Percentiles rank a stretch among this genome's conserved stretches.
Conservation (phyloP, 2,329 filamentous ascomycete species). For the Sclerotinia minor region DNA sequence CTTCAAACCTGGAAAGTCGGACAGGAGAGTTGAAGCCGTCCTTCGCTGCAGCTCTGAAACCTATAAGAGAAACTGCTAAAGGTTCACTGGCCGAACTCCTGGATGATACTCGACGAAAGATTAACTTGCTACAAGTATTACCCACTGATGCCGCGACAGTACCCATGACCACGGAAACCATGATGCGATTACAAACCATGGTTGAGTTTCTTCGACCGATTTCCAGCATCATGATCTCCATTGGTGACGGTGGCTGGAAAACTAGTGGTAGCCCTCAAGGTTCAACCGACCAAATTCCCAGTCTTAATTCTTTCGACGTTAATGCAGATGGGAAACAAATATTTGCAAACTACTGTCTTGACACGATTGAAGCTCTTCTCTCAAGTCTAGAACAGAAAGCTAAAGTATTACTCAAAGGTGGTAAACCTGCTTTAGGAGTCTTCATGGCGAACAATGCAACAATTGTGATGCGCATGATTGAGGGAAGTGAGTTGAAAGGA, state of each 20-base stretch:
- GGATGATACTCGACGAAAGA: constrained; percentile 75
- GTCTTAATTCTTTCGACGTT: constrained; percentile 78
- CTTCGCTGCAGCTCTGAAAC: constrained; percentile 82
- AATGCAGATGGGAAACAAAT: constrained; percentile 85
- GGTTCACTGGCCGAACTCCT: constrained; percentile 78
- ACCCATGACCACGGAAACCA: constrained; percentile 77
- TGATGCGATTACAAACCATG: constrained; percentile 84
- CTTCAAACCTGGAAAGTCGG: constrained; percentile 74
- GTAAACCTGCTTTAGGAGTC: constrained; percentile 77
- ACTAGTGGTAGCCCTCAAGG: constrained; percentile 54
- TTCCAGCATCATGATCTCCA: constrained; percentile 83
- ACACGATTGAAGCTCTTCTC: constrained; percentile 83
- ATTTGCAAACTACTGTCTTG: constrained; percentile 84
- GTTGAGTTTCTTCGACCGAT: constrained; percentile 83
- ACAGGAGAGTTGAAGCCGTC: constrained; percentile 84
- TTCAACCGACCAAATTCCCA: constrained; percentile 64
- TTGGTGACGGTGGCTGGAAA: constrained; percentile 92
- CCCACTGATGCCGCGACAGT: constrained; percentile 77
- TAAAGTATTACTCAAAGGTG: constrained; percentile 65
- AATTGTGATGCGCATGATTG: constrained; percentile 81
- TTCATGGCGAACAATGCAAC: constrained; percentile 88
- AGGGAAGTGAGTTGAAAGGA: constrained; percentile 72
- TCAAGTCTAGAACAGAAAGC: constrained; percentile 73
- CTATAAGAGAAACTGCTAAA: constrained; percentile 89
- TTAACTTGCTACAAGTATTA: constrained; percentile 64